Evolutionary conservation across 1,284 basidiomycete genomes (phyloP).

Genomic region (Cutaneotrichosporon sp.): DNA sequence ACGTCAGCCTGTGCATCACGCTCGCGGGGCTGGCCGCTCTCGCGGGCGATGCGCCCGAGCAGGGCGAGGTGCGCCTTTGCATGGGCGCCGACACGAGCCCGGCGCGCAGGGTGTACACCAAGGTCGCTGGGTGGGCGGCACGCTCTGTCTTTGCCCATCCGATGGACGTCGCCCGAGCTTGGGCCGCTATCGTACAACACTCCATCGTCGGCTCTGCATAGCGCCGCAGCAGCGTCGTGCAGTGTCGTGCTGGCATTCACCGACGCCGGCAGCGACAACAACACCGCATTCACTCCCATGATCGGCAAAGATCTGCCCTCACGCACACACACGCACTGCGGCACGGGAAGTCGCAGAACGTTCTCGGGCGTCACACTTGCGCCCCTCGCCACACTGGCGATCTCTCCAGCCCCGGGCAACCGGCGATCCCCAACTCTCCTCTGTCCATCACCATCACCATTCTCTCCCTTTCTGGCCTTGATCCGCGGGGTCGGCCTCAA

Average conservation of each 20-base stretch:
- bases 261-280: too few relatives aligned
- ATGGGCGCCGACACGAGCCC: background rate
- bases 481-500: background rate
- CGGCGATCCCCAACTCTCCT: background rate
- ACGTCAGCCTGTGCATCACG: constrained; percentile 1
- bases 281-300: too few relatives aligned
- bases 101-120: background rate
- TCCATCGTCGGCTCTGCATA: background rate
- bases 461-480: background rate
- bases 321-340: too few relatives aligned
- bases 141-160: background rate
- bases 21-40: background rate
- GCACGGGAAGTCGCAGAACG: too few relatives aligned
- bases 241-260: background rate
- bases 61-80: background rate
- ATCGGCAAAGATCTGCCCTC: too few relatives aligned
- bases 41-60: background rate
- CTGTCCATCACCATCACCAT: too few relatives aligned
- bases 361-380: background rate
- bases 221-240: background rate
- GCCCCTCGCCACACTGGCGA: too few relatives aligned
- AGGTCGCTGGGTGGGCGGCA: background rate
- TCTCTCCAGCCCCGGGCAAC: too few relatives aligned
- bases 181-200: background rate
- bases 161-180: background rate